These are phyloP conservation scores for Mucor saturninus DNA, from an alignment of 371 early-diverging fungal genomes.

Conservation along the genomic window DNA sequence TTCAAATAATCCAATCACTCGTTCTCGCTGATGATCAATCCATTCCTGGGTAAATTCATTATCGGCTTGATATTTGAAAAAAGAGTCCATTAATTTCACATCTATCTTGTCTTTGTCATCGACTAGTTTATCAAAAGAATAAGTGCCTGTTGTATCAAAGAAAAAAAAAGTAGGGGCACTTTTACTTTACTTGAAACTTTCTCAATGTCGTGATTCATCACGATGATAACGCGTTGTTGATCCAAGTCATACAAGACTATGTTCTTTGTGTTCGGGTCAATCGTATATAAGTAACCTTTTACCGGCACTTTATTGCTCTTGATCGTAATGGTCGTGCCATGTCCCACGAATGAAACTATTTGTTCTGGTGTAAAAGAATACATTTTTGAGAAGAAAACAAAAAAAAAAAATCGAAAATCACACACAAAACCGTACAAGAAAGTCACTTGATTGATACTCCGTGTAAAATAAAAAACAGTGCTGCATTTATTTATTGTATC, in stretches of 20 bases:
- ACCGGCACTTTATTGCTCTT: constrained; percentile 2
- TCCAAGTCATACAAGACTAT: constrained; percentile 29
- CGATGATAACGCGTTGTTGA: constrained; percentile 6
- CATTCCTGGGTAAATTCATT: constrained; percentile 7
- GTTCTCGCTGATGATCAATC: constrained; percentile 13
- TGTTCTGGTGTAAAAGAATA: constrained; percentile 2
- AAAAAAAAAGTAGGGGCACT: background rate
- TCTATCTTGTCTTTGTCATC: constrained; percentile 14
- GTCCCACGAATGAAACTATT: constrained; percentile 13
- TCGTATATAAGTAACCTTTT: constrained; percentile 39
- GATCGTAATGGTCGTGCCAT: constrained; percentile 2
- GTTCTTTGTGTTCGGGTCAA: constrained; percentile 35
- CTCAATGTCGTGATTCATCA: constrained; percentile 28
- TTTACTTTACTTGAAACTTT: constrained; percentile 6
- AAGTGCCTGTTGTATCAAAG: background rate
- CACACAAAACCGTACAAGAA: background rate
- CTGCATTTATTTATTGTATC: background rate
- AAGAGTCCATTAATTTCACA: constrained; percentile 5
- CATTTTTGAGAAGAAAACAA: background rate
- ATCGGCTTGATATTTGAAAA: constrained; percentile 7
- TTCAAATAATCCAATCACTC: constrained; percentile 15
- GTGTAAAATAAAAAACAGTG: background rate
- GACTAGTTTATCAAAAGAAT: constrained; percentile 9
- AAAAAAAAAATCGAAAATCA: background rate
- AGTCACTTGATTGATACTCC: background rate